Evolutionary conservation across 2,329 filamentous ascomycete genomes (phyloP), one percentile per base, ranked within the genome.

Genomic region (Colletotrichum abscissum): DNA sequence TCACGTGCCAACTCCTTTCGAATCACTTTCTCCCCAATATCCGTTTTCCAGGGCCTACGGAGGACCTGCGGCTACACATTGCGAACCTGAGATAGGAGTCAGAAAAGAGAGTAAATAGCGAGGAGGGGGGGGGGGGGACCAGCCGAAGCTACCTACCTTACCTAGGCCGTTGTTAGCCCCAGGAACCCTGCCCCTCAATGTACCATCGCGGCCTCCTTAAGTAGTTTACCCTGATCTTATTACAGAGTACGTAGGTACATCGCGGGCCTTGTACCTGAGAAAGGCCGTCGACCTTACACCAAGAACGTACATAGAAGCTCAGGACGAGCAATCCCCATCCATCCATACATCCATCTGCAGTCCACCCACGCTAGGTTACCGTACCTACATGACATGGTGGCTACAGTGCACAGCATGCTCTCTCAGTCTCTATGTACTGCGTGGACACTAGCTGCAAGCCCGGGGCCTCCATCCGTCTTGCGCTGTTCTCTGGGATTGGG

Each of bases 331-430:
- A 42, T 42, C 16, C 19, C 22, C 35, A 38, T 33, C 38, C 28
- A 35, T 22, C 26, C 52, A 56, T 28, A 4, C 11, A 12, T 11
- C 63, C 30, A 33, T 9, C 62, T 56, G 52, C 52, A 24, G 59
- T 68, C 24, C 66, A 60, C 54, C 64, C 38, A 63, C 66, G 66
- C 69, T 69, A 59, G 66, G 69, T 55, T 35, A 69, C 52, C 35
- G 66, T 52, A 46, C 66, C 66, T 73, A 63, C 49, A 62, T 54
- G 46, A 56, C 33, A 56, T 69, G 28, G 46, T 42, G 11, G 9
- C 33, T 35, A 24, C 26, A 56, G 26, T 35, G 38, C 52, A 60
- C 30, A 28, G 35, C 38, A 46, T 67, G 63, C 22, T 16, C 52
- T 57, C 16, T 16, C 38, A 19, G 38, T 42, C 38, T 42, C 38